A percentile compares a stretch with the other conserved stretches of the same genome.
phyloP scores from a whole-genome alignment of 2,329 filamentous ascomycete species.

The Monosporascus sp. region DNA sequence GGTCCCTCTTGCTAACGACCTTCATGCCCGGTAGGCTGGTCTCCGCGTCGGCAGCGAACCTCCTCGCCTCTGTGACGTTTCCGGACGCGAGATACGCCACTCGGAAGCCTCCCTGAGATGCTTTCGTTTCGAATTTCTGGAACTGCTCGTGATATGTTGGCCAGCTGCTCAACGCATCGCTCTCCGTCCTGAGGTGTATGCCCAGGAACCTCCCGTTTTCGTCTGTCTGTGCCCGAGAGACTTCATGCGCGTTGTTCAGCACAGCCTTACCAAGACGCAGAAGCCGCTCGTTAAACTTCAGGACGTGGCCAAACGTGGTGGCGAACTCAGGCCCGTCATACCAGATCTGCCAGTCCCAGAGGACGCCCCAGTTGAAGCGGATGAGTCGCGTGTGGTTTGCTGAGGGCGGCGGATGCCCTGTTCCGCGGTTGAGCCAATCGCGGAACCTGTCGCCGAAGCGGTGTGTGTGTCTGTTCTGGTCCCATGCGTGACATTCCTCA shows the following conservation, averaged over 20 bases:
- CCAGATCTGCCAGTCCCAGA: constrained; percentile 41
- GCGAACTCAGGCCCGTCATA: constrained; percentile 43
- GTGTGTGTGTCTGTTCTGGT: constrained; percentile 37
- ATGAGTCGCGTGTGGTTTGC: constrained; percentile 31
- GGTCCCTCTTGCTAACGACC: constrained; percentile 34
- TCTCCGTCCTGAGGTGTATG: constrained; percentile 44
- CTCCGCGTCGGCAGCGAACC: constrained; percentile 29
- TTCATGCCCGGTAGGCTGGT: constrained; percentile 25
- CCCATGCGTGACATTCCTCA: constrained; percentile 33
- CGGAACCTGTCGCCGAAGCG: constrained; percentile 32
- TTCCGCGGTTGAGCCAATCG: constrained; percentile 26
- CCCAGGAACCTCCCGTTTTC: constrained; percentile 30
- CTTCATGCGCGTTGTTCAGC: constrained; percentile 29
- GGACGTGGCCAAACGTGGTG: constrained; percentile 37
- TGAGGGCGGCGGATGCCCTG: constrained; percentile 20
- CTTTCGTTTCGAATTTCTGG: constrained; percentile 33
- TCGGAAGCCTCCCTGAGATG: constrained; percentile 26
- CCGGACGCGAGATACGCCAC: constrained; percentile 43
- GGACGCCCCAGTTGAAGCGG: constrained; percentile 39
- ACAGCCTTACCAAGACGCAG: constrained; percentile 34
- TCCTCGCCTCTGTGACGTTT: constrained; percentile 36
- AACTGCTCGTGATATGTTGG: constrained; percentile 38
- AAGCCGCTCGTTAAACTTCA: constrained; percentile 37
- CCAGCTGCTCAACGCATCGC: constrained; percentile 42
- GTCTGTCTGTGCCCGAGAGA: constrained; percentile 18